Base-by-base conservation (phyloP, 495 filamentous ascomycete species). In the Talaromyces trachyspermus region DNA sequence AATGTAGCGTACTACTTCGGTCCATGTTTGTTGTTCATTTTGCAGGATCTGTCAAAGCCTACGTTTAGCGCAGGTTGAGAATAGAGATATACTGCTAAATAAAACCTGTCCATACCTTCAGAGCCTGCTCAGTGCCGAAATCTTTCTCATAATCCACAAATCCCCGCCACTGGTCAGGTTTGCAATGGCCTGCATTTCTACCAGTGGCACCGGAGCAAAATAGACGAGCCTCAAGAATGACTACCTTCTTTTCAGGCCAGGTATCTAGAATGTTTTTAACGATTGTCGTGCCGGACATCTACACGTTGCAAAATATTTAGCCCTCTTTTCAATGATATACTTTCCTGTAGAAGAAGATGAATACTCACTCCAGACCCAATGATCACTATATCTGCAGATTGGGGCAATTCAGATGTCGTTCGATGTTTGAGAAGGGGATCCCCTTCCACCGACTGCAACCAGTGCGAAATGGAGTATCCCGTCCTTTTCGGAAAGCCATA, bases 161-260 rank as follows among this genome's bases (percentile, higher is more conserved):
- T 18, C 33, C 33, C n/a, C 33, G 33, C 33, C 33, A 36, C 33
- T 36, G 33, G 14, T 36, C 33, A 36, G 33, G 33, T 36, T 36
- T 36, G 14, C 33, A 36, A 41, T 69, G 64, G 2, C 71, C 70
- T 5, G 48, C 54, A 38, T 54, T 57, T 25, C 84, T 59, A 2
- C 85, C 85, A 5, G 86, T 88, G 24, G 86, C 86, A 11, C 85
- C 85, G 71, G 72, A 86, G 58, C 84, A 88, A n/a, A 80, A 81
- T 64, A 85, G 80, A 49, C 84, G 68, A 14, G 85, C 85, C 63
- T 90, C 86, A 10, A 90, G 65, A 75, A 89, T 79, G 1, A 88
- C 71, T 1, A 87, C 61, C 18, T 62, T 73, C 29, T 66, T 51
- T 22, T 22, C 26, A n/a, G 37, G 15, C 33, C 33, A 36, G 33